These are phyloP conservation scores for Scutellaria galericulata DNA, from an alignment of 257 asterid genomes.

Conservation along the genomic window DNA sequence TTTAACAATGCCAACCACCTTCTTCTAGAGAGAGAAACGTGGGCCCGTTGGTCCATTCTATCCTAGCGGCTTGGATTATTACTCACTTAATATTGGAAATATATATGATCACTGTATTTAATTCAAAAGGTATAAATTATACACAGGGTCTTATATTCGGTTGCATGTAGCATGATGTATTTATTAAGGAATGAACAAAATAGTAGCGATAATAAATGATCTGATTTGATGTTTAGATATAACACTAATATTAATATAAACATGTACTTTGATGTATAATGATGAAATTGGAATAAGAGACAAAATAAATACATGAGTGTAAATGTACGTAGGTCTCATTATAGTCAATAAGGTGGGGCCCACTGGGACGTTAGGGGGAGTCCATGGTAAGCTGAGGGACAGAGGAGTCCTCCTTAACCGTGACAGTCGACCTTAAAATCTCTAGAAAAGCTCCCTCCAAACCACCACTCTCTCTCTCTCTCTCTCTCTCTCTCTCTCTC, in stretches of 20 bases:
- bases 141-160: too few relatives aligned
- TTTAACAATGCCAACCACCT: conserved; percentile 57
- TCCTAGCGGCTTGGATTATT: too few relatives aligned
- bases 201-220: too few relatives aligned
- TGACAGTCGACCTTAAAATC: conserved; percentile 80
- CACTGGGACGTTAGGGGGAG: conserved; percentile 41
- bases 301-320: neutral
- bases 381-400: conserved; percentile 36
- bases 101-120: too few relatives aligned
- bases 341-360: conserved; percentile 30
- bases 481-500: conserved; percentile 31
- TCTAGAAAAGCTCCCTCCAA: conserved; percentile 56
- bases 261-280: too few relatives aligned
- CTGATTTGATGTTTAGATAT: too few relatives aligned
- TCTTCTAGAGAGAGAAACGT: neutral
- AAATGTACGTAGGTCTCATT: neutral
- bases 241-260: too few relatives aligned
- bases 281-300: too few relatives aligned
- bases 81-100: too few relatives aligned
- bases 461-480: conserved; percentile 47
- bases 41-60: neutral
- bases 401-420: conserved; percentile 46
- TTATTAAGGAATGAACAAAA: too few relatives aligned
- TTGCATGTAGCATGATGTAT: too few relatives aligned
- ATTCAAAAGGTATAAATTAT: too few relatives aligned